Conservation (phyloP, 1,284 basidiomycete genomes). For the Ustilago trichophora region DNA sequence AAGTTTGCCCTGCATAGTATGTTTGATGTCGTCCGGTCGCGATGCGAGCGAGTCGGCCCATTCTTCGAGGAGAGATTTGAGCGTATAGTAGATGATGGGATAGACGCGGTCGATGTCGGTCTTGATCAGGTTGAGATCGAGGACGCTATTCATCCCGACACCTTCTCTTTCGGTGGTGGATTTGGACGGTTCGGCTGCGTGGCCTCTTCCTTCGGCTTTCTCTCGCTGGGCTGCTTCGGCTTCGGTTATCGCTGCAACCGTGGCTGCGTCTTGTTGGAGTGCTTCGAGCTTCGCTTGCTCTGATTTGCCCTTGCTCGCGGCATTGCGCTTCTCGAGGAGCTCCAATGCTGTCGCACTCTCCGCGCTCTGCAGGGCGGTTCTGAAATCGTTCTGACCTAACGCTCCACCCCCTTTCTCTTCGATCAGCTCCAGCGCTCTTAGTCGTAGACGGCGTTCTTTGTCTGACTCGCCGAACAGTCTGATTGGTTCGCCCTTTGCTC, state of each 20-base stretch:
- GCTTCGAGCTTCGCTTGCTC: slow-evolving; percentile 39
- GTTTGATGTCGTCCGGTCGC: slow-evolving; percentile 80
- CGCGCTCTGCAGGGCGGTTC: slow-evolving; percentile 83
- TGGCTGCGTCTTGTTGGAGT: slow-evolving; percentile 3
- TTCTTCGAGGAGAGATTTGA: slow-evolving; percentile 87
- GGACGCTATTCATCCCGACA: slow-evolving; percentile 60
- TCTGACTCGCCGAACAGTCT: slow-evolving; percentile 94
- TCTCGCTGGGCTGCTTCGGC: not conserved
- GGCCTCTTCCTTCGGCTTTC: not conserved
- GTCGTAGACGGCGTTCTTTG: slow-evolving; percentile 85
- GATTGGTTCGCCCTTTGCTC: slow-evolving; percentile 91
- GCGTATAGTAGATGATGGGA: slow-evolving; percentile 94
- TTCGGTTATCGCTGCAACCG: slow-evolving; percentile 1
- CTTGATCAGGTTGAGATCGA: slow-evolving; percentile 78
- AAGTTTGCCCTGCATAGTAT: slow-evolving; percentile 87
- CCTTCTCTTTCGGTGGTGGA: slow-evolving; percentile 34
- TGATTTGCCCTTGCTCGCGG: slow-evolving; percentile 32
- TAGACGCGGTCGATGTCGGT: slow-evolving; percentile 95
- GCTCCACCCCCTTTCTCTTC: slow-evolving; percentile 67
- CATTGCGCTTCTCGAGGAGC: slow-evolving; percentile 72
- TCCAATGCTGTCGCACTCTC: slow-evolving; percentile 74
- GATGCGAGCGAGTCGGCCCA: slow-evolving; percentile 95
- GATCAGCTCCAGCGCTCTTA: slow-evolving; percentile 91
- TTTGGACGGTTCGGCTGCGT: slow-evolving; percentile 2
- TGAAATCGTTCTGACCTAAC: slow-evolving; percentile 78